These are phyloP conservation scores for Aspergillus unguis DNA, from an alignment of 2,329 filamentous ascomycete species.

Conservation along the genomic window DNA sequence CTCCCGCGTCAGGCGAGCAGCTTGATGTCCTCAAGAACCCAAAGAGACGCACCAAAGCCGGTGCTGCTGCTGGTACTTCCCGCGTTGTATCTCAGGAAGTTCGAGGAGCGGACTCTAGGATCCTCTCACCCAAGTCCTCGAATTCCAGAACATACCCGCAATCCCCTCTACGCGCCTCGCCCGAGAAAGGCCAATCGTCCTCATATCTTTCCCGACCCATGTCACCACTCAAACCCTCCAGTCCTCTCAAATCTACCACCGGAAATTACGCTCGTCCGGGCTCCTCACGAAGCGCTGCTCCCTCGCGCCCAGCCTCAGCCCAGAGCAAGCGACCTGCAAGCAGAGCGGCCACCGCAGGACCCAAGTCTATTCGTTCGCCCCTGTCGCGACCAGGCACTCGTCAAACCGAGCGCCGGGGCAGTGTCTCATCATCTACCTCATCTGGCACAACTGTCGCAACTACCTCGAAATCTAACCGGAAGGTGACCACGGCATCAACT, in stretches of 20 bases:
- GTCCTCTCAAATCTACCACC: slow-evolving; percentile 34
- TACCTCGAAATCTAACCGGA: slow-evolving; percentile 23
- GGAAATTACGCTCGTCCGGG: slow-evolving; percentile 20
- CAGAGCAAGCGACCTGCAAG: slow-evolving; percentile 31
- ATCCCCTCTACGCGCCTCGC: slow-evolving; percentile 48
- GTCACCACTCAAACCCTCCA: slow-evolving; percentile 60
- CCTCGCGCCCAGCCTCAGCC: slow-evolving; percentile 22
- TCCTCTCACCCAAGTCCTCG: slow-evolving; percentile 78
- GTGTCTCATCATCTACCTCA: slow-evolving; percentile 37
- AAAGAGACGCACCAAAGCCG: slow-evolving; percentile 61
- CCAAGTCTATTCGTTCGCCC: slow-evolving; percentile 25
- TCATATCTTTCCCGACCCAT: slow-evolving; percentile 56
- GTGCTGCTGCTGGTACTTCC: slow-evolving; percentile 35
- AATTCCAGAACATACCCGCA: slow-evolving; percentile 69
- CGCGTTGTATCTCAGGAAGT: slow-evolving; percentile 43
- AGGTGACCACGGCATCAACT: slow-evolving; percentile 27
- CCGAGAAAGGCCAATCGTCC: slow-evolving; percentile 49
- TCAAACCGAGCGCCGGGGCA: slow-evolving; percentile 38
- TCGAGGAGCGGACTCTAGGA: slow-evolving; percentile 51
- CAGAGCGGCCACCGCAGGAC: slow-evolving; percentile 28
- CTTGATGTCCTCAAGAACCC: slow-evolving; percentile 59
- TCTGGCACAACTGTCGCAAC: slow-evolving; percentile 38
- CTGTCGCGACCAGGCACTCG: slow-evolving; percentile 38
- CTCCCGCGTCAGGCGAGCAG: slow-evolving; percentile 31
- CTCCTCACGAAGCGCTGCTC: slow-evolving; percentile 24